Evolutionary conservation across 192 early-diverging fungal genomes (phyloP).

Genomic region (Mycoemilia scoparia): DNA sequence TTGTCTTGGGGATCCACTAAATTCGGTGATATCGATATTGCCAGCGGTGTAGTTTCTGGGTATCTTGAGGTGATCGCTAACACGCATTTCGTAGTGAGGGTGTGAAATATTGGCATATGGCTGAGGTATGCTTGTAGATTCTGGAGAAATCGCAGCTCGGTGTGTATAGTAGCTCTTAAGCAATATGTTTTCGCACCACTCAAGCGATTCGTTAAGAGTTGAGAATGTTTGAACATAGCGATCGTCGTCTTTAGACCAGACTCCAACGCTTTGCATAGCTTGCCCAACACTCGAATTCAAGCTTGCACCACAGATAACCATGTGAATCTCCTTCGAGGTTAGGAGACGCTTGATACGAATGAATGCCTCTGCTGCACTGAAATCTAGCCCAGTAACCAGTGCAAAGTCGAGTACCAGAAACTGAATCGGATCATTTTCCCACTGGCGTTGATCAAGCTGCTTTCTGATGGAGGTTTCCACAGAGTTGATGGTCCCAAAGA

Average conservation of each 20-base stretch:
- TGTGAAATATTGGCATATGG: conserved; percentile 14
- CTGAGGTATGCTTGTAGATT: conserved; percentile 9
- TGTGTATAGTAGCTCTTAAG: conserved; percentile 57
- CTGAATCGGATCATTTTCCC: conserved; percentile 54
- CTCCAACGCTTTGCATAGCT: conserved; percentile 41
- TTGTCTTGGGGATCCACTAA: conserved; percentile 18
- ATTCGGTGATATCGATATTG: conserved; percentile 10
- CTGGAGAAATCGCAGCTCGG: conserved; percentile 16
- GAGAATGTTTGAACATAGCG: conserved; percentile 56
- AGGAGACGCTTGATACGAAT: conserved; percentile 64
- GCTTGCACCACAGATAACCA: conserved; percentile 63
- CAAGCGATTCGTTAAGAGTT: conserved; percentile 70
- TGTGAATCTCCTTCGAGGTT: conserved; percentile 43
- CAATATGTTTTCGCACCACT: conserved; percentile 86
- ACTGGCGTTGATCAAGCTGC: conserved; percentile 39
- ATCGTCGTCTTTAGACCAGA: conserved; percentile 38
- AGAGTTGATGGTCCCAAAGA: conserved; percentile 86
- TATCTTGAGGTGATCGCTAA: too few species aligned
- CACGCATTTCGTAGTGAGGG: conserved; percentile 10
- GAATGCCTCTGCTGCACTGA: conserved; percentile 81
- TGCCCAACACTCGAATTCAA: conserved; percentile 45
- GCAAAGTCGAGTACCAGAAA: conserved; percentile 82
- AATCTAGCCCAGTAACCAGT: conserved; percentile 73
- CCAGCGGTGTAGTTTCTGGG: too few species aligned
- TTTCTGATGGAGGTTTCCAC: conserved; percentile 53